A percentile compares a stretch with the other conserved stretches of the same genome.
Conservation (phyloP, 73 alveolate species). For the Strombidium stylifer region DNA sequence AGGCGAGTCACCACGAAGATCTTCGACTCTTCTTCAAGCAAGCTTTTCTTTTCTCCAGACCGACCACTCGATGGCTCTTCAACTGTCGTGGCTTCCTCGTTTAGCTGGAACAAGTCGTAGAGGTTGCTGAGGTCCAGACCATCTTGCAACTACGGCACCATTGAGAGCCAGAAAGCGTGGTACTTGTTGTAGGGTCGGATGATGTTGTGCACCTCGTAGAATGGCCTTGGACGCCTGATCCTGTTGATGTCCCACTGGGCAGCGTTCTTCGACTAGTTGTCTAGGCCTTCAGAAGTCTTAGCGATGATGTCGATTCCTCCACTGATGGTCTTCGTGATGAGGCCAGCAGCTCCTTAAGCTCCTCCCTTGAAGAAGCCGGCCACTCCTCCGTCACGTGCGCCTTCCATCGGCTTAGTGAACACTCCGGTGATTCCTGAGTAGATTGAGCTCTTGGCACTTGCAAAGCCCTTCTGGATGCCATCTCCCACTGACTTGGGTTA, state of each 20-base stretch:
- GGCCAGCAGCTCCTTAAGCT: constrained; percentile 95
- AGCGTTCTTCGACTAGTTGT: constrained; percentile 74
- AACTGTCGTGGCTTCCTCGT: too few relatives aligned
- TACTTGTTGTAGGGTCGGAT: constrained; percentile 67
- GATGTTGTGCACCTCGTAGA: constrained; percentile 76
- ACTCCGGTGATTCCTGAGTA: constrained; percentile 93
- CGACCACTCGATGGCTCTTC: too few relatives aligned
- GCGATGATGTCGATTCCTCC: constrained; percentile 96
- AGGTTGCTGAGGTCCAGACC: too few relatives aligned
- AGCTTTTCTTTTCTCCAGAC: too few relatives aligned
- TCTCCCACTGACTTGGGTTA: constrained; percentile 87
- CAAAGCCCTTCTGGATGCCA: constrained; percentile 91
- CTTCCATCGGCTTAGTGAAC: constrained; percentile 87
- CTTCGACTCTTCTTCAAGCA: too few relatives aligned
- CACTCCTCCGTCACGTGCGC: constrained; percentile 79
- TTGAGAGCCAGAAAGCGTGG: constrained; percentile 63
- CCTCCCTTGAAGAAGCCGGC: constrained; percentile 92
- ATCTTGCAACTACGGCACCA: too few relatives aligned
- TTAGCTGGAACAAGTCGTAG: too few relatives aligned
- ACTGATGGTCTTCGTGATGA: constrained; percentile 92
- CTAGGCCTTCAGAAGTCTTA: constrained; percentile 95
- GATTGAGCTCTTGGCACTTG: constrained; percentile 55
- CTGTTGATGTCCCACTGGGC: constrained; percentile 67
- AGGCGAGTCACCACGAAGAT: too few relatives aligned
- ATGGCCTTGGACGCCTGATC: constrained; percentile 86